A percentile compares a stretch with the other conserved stretches of the same genome.
Conservation (phyloP, 768 basidiomycete species). For the Lentinula sp. region DNA sequence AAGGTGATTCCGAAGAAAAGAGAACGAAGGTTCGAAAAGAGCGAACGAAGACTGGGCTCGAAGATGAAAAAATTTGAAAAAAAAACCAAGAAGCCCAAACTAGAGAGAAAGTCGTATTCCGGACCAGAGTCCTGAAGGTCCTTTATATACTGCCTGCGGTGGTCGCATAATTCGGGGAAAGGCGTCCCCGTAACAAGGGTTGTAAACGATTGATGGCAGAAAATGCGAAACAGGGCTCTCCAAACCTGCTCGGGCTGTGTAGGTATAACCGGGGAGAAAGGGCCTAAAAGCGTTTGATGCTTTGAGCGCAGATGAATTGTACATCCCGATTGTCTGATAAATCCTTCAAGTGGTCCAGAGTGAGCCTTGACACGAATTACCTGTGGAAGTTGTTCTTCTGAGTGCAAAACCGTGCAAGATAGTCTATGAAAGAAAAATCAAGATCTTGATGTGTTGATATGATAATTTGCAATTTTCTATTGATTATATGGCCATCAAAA, state of each 20-base stretch:
- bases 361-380: no score
- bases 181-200: neutral
- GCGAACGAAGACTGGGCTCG: neutral
- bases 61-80: neutral
- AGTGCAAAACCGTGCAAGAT: no score
- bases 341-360: neutral
- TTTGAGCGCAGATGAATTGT: neutral
- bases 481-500: no score
- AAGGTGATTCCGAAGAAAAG: neutral
- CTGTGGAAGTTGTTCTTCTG: no score
- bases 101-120: neutral
- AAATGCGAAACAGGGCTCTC: neutral
- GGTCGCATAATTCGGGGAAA: neutral
- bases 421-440: no score
- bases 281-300: neutral
- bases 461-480: no score
- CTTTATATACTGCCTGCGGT: neutral
- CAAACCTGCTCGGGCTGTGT: neutral
- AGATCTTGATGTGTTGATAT: no score
- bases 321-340: neutral
- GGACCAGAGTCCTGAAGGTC: neutral
- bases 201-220: neutral
- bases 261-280: neutral
- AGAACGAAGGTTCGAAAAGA: neutral
- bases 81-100: neutral